Base-by-base conservation (phyloP, 2,329 filamentous ascomycete species). In the Colletotrichum lini region DNA sequence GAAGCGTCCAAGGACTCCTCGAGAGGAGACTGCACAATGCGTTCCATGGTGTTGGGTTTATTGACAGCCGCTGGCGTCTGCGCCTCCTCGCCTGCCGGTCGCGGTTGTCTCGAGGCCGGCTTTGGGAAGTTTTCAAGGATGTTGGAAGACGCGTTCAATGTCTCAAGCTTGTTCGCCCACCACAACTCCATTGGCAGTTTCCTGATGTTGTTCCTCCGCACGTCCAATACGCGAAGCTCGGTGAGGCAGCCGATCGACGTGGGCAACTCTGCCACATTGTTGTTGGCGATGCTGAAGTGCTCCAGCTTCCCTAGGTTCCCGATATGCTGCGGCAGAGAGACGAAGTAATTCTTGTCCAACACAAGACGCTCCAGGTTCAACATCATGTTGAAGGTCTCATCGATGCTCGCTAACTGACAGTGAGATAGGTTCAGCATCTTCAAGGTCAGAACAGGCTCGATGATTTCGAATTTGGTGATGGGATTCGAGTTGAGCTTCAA, bases 261-360 rank as follows among this genome's bases (percentile, higher is more conserved):
- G 4, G 96, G 96, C 40, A 99, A 84, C 75, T 94, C 91, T 72
- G 92, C 93, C 4, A 99, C 87, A 0, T 93, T 92, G 79, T 99
- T 99, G 80, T 96, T 94, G 49, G 95, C 95, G 74, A 98, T 95
- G 81, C 95, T 98, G 78, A 99, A 92, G 80, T 97, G 92, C 78
- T 98, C 95, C 40, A 99, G 85, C 75, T 91, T 93, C 73, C 90
- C 90, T 54, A 99, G 84, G 73, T 92, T 93, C 18, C 96, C 95
- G 71, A 99, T 93, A 72, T 97, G 92, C 65, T 90, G 88, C 0
- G 96, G 96, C 30, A 99, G 84, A 0, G 94, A 96, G 0, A 96
- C 95, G 76, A 99, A 97, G 79, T 98, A 97, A 78, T 99, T 99
- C 79, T 94, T 95, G 82, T 98, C 96, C 65, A 99, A 86, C 21